Evolutionary conservation across 805 yeast genomes (phyloP).

Genomic region (Nakazawaea populi): DNA sequence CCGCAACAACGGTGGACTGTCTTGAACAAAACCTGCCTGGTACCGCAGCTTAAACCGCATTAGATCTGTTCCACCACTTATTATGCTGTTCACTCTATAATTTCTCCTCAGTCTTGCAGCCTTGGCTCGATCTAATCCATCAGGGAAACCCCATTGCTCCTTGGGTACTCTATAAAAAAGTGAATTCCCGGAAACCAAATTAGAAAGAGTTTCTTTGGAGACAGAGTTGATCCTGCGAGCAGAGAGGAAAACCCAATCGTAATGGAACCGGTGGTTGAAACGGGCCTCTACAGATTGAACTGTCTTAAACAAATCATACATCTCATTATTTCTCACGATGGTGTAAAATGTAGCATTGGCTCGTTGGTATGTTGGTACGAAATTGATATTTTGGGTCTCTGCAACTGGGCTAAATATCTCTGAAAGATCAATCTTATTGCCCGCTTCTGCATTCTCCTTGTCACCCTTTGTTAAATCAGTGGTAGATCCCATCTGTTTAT

Average conservation of each 20-base stretch:
- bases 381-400: neutral
- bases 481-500: neutral
- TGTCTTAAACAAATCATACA: conserved; percentile 12
- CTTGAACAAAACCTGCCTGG: conserved; percentile 51
- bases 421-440: neutral
- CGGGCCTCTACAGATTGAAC: conserved; percentile 67
- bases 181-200: conserved; percentile 64
- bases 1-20: conserved; percentile 33
- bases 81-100: conserved; percentile 20
- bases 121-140: conserved; percentile 53
- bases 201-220: conserved; percentile 51
- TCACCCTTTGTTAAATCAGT: too few species aligned
- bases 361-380: conserved; percentile 1
- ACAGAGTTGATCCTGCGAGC: conserved; percentile 67
- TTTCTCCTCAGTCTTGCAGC: conserved; percentile 34
- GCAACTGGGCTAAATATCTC: neutral
- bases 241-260: conserved; percentile 89
- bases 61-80: conserved; percentile 25
- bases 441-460: too few species aligned
- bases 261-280: conserved; percentile 67
- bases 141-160: conserved; percentile 71
- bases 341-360: conserved; percentile 12
- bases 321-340: conserved; percentile 1
- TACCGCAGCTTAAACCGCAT: conserved; percentile 44
- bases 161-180: conserved; percentile 65